Conservation (phyloP, 1,139 yeast genomes). For the Meyerozyma elateridarum region DNA sequence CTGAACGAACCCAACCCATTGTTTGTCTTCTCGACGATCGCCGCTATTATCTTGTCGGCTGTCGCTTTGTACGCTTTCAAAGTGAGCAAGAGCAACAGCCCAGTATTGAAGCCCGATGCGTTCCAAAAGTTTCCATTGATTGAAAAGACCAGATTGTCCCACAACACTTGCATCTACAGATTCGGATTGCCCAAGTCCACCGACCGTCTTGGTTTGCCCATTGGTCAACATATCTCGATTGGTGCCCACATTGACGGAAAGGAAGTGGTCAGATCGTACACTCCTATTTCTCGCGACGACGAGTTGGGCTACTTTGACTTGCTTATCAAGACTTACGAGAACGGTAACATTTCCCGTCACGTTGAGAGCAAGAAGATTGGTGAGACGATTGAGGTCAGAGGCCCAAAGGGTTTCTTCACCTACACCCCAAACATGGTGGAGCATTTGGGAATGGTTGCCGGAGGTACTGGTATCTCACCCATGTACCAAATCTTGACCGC, state of each 20-base stretch:
- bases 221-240: slow-evolving; percentile 88
- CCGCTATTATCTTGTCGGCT: slow-evolving; percentile 35
- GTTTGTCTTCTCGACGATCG: slow-evolving; percentile 32
- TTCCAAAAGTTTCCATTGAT: slow-evolving; percentile 82
- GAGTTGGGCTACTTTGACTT: slow-evolving; percentile 86
- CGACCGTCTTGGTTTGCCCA: slow-evolving; percentile 83
- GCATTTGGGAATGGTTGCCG: slow-evolving; percentile 82
- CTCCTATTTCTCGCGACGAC: slow-evolving; percentile 86
- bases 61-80: slow-evolving; percentile 35
- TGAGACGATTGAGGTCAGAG: slow-evolving; percentile 69
- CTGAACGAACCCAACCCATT: slow-evolving; percentile 13
- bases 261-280: slow-evolving; percentile 85
- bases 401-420: slow-evolving; percentile 91
- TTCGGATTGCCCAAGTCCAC: slow-evolving; percentile 76
- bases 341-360: slow-evolving; percentile 81
- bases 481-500: slow-evolving; percentile 73
- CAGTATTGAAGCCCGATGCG: slow-evolving; percentile 59
- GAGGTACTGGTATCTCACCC: slow-evolving; percentile 88
- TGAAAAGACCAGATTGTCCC: slow-evolving; percentile 71
- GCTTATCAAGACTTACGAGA: slow-evolving; percentile 86
- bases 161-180: slow-evolving; percentile 80
- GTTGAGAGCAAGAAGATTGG: slow-evolving; percentile 68
- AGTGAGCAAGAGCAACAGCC: slow-evolving; percentile 36
- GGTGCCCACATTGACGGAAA: slow-evolving; percentile 73
- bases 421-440: slow-evolving; percentile 79